Conservation (phyloP, 2,329 filamentous ascomycete genomes). For the Alternaria brassicicola region DNA sequence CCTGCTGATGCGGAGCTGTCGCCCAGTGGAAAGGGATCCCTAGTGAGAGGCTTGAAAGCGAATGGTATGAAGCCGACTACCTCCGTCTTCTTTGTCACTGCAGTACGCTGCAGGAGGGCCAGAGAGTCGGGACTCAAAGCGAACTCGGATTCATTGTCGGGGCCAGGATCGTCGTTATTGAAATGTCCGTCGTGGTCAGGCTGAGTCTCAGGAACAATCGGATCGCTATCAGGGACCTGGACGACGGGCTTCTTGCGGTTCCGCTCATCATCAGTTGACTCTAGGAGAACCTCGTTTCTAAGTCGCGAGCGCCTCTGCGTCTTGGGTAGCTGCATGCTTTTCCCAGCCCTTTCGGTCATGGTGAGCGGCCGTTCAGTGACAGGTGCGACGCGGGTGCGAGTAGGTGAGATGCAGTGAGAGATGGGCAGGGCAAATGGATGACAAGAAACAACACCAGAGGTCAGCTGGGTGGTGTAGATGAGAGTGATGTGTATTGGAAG, state of each 20-base stretch:
- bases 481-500: background rate
- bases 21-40: background rate
- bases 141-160: background rate
- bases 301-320: slow-evolving; percentile 26
- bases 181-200: background rate
- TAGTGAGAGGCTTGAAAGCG: background rate
- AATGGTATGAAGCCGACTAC: background rate
- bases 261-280: slow-evolving; percentile 22
- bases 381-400: background rate
- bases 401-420: background rate
- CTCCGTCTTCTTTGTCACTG: background rate
- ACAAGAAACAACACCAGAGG: background rate
- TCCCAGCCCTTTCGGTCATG: slow-evolving; percentile 21
- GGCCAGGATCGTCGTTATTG: background rate
- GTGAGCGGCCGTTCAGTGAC: background rate
- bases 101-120: slow-evolving; percentile 7
- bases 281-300: slow-evolving; percentile 25
- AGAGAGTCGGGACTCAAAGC: slow-evolving; percentile 5
- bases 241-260: background rate
- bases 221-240: slow-evolving; percentile 29
- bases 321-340: slow-evolving; percentile 12
- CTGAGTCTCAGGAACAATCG: slow-evolving; percentile 29
- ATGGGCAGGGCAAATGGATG: background rate
- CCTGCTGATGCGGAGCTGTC: background rate
- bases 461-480: background rate